Base-by-base conservation (phyloP, 169 alveolate species). In the Plasmodium malariae region DNA sequence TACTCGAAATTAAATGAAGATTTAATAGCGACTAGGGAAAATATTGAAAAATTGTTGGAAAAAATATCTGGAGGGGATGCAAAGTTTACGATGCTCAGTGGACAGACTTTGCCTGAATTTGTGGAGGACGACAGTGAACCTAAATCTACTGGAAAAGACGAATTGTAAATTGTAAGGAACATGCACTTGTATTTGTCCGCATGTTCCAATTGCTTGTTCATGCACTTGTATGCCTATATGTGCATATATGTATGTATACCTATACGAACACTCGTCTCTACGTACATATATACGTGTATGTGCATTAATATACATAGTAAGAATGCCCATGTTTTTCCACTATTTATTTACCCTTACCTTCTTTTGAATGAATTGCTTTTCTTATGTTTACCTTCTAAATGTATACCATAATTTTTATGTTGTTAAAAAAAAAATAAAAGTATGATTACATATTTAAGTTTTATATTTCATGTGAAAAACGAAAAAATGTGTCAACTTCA, bases 41-140 rank as follows among this genome's bases (percentile, higher is more conserved):
- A 92, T 26, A 92, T 95, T 51, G 95, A 93, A 83, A 93, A 93
- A 48, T 71, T 95, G 70, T 74, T 95, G 62, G 97, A 95, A 67
- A 95, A 95, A 80, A 92, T 95, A n/a, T 95, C 93, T 12, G 96
- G 96, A 2, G 97, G 97, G 17, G 97, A 95, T 65, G 97, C 97
- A 26, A 88, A 96, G 59, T 95, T 95, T 74, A 94, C 96, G 14
- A 92, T 80, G 68, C 88, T 95, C 1, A 93, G 71, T 48, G 97
- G 96, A 37, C 95, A 93, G 72, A 88, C 91, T 14, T 49, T 95
- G 57, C 97, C 97, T 34, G 92, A 76, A 40, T 95, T 95, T 72
- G 43, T 93, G 17, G 87, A 73, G 21, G 74, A 69, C 14, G 88
- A 78, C 6, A 70, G 24, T 26, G 6, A 68, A 9, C 43, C 45